Evolutionary conservation across 192 early-diverging fungal genomes (phyloP).

Genomic region (Rhizoclosmatium globosum): DNA sequence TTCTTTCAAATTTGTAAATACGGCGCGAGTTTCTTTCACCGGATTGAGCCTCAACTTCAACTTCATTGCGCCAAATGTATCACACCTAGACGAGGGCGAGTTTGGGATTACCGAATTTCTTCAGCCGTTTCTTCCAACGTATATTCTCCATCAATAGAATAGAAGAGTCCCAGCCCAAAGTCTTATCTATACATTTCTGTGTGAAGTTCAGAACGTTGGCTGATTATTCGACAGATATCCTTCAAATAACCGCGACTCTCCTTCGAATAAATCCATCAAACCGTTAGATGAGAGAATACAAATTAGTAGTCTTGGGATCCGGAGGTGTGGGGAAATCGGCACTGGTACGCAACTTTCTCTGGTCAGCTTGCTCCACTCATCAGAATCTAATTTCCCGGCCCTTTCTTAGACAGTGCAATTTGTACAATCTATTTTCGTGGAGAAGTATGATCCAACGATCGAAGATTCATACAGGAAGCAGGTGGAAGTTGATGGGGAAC

Average conservation of each 20-base stretch:
- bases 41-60: too few relatives aligned
- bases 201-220: background rate
- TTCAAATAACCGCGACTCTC: too few relatives aligned
- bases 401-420: conserved; percentile 67
- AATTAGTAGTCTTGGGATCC: conserved; percentile 92
- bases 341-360: conserved; percentile 62
- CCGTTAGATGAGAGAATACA: conserved; percentile 87
- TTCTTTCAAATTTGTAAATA: too few relatives aligned
- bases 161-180: background rate
- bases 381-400: background rate
- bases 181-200: background rate
- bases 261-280: background rate
- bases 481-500: conserved; percentile 95
- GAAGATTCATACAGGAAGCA: conserved; percentile 98
- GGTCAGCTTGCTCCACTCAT: background rate
- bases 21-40: too few relatives aligned
- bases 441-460: conserved; percentile 99
- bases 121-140: background rate
- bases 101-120: too few relatives aligned
- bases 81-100: too few relatives aligned
- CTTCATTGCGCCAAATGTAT: too few relatives aligned
- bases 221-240: background rate
- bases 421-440: conserved; percentile 75
- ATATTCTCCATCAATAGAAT: background rate
- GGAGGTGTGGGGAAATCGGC: conserved; percentile 91